phyloP scores from a whole-genome alignment of 2,329 filamentous ascomycete genomes.

The Fusarium tricinctum region DNA sequence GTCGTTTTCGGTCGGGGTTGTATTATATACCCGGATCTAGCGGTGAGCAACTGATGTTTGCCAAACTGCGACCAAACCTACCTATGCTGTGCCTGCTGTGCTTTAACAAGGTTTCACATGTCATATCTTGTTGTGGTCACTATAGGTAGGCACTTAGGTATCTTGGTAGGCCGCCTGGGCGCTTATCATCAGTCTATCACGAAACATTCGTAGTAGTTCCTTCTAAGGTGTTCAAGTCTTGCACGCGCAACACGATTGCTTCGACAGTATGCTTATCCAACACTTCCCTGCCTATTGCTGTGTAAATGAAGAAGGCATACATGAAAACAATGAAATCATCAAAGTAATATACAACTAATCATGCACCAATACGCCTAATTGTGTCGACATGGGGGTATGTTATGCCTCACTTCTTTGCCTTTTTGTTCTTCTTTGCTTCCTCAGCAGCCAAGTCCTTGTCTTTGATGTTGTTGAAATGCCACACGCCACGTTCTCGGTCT shows the following conservation, averaged over 20 bases:
- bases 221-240: neutral
- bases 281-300: slow-evolving; percentile 1
- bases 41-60: neutral
- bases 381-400: neutral
- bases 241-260: neutral
- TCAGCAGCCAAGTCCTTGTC: slow-evolving; percentile 50
- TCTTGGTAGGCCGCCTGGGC: no score
- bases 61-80: neutral
- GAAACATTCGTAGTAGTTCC: neutral
- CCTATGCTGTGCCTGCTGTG: neutral
- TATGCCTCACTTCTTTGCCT: slow-evolving; percentile 36
- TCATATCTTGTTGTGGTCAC: neutral
- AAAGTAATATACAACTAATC: neutral
- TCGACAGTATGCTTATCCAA: slow-evolving; percentile 2
- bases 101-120: neutral
- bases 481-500: slow-evolving; percentile 69
- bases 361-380: neutral
- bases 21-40: neutral
- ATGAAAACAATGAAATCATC: slow-evolving; percentile 11
- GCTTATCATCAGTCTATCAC: neutral
- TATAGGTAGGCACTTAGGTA: no score
- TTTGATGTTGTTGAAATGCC: slow-evolving; percentile 65
- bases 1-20: neutral
- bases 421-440: slow-evolving; percentile 43
- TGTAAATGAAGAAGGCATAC: slow-evolving; percentile 1